Evolutionary conservation across 352 stramenopile genomes (phyloP).

Genomic region (Phytopythium mirpurense): DNA sequence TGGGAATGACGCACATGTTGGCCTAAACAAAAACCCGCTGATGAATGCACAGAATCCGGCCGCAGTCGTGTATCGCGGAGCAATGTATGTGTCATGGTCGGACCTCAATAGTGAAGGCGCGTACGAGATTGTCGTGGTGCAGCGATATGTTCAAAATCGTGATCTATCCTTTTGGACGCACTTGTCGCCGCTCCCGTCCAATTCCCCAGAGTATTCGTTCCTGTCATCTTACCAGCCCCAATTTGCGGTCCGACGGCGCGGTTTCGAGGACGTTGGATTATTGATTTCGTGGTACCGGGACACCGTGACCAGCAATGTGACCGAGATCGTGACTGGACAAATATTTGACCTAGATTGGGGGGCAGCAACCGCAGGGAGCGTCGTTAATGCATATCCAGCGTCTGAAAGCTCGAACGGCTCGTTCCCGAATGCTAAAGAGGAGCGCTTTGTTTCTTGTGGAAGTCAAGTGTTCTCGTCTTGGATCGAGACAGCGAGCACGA

Average conservation of each 20-base stretch:
- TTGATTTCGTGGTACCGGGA: conserved; percentile 56
- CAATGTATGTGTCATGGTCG: conserved; percentile 57
- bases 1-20: conserved; percentile 27
- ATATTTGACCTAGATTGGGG: conserved; percentile 42
- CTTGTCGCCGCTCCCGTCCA: conserved; percentile 24
- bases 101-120: conserved; percentile 29
- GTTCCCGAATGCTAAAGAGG: conserved; percentile 19
- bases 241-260: conserved; percentile 36
- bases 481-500: conserved; percentile 23
- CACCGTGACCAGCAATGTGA: conserved; percentile 29
- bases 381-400: conserved; percentile 22
- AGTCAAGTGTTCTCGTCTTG: conserved; percentile 38
- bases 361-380: conserved; percentile 19
- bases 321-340: conserved; percentile 39
- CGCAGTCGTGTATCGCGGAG: conserved; percentile 37
- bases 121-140: conserved; percentile 47
- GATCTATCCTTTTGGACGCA: conserved; percentile 55
- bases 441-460: conserved; percentile 29
- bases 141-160: conserved; percentile 45
- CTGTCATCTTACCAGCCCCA: conserved; percentile 36
- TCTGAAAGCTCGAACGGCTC: conserved; percentile 10
- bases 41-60: conserved; percentile 40
- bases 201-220: conserved; percentile 23
- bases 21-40: conserved; percentile 42
- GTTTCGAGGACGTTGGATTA: conserved; percentile 46